phyloP scores from a whole-genome alignment of 306 rosid genomes.

The Hippophae tibetana region DNA sequence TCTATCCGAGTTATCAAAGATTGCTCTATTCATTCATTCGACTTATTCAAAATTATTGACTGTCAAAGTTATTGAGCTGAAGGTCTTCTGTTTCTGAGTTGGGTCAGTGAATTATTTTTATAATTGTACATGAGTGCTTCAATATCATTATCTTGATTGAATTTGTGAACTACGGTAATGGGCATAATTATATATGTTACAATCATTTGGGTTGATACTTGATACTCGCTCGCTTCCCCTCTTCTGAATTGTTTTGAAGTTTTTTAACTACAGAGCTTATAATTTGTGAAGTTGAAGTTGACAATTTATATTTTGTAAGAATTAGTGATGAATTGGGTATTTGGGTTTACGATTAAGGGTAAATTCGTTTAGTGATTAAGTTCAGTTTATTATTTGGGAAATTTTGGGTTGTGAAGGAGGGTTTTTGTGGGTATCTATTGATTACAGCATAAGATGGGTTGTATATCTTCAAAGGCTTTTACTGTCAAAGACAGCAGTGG shows the following conservation, averaged over 20 bases:
- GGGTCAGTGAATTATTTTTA: constrained; percentile 3
- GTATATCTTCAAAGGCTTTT: constrained; percentile 47
- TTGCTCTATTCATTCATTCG: not conserved
- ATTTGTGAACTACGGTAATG: constrained; percentile 2
- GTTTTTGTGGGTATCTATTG: not conserved
- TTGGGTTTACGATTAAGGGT: constrained; percentile 23
- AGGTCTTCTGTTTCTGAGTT: not conserved
- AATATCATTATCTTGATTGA: constrained; percentile 19
- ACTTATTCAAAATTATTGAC: constrained; percentile 3
- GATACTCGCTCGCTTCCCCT: not conserved
- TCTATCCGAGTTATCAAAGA: constrained; percentile 10
- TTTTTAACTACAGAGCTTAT: not conserved
- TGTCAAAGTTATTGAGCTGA: not conserved
- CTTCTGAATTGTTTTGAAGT: not conserved
- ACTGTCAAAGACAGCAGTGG: constrained; percentile 52
- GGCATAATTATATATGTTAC: constrained; percentile 1
- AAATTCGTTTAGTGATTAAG: constrained; percentile 4
- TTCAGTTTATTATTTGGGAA: not conserved
- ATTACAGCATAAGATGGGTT: constrained; percentile 48
- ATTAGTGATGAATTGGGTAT: constrained; percentile 18
- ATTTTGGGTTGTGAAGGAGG: constrained; percentile 15
- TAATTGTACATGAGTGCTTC: constrained; percentile 2
- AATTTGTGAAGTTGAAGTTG: not conserved
- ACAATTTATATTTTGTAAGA: not conserved
- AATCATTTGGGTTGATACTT: constrained; percentile 3